Conservation (phyloP, 2,329 filamentous ascomycete species). For the Xylogone sp. region DNA sequence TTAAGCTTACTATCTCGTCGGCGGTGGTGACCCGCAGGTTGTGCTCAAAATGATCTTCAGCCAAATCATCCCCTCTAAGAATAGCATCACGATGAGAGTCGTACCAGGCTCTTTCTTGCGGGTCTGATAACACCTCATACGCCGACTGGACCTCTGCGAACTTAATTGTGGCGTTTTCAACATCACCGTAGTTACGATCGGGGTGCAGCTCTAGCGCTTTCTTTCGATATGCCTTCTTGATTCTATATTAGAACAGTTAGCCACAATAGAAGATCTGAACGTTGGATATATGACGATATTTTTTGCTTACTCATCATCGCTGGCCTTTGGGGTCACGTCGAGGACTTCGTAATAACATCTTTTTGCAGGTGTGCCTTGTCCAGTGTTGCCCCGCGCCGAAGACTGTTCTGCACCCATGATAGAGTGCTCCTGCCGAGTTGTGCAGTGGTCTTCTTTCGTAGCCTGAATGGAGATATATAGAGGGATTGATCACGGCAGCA, state of each 20-base stretch:
- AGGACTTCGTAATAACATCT: constrained; percentile 86
- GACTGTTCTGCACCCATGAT: constrained; percentile 26
- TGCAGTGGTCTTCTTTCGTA: background rate
- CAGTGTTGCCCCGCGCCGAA: constrained; percentile 9
- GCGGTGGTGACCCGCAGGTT: constrained; percentile 75
- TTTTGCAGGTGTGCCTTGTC: constrained; percentile 37
- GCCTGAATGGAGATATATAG: background rate
- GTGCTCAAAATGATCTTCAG: constrained; percentile 53
- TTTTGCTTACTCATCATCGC: constrained; percentile 69
- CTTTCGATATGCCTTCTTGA: constrained; percentile 87
- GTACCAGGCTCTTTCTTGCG: constrained; percentile 96
- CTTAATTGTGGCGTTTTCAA: constrained; percentile 74
- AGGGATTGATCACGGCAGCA: background rate
- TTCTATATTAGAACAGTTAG: constrained; percentile 42
- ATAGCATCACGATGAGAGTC: constrained; percentile 90
- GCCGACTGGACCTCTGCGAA: constrained; percentile 93
- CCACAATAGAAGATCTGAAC: background rate
- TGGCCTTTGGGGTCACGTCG: constrained; percentile 66
- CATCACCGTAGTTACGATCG: constrained; percentile 86
- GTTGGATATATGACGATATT: background rate
- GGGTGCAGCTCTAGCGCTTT: constrained; percentile 94
- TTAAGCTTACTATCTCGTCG: constrained; percentile 73
- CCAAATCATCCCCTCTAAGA: constrained; percentile 48
- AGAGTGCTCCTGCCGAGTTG: background rate
- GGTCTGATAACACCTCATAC: constrained; percentile 93